A percentile compares a stretch with the other conserved stretches of the same genome.
Evolutionary conservation across 2,329 filamentous ascomycete species (phyloP).

Genomic region (Calcarisporium arbuscula): DNA sequence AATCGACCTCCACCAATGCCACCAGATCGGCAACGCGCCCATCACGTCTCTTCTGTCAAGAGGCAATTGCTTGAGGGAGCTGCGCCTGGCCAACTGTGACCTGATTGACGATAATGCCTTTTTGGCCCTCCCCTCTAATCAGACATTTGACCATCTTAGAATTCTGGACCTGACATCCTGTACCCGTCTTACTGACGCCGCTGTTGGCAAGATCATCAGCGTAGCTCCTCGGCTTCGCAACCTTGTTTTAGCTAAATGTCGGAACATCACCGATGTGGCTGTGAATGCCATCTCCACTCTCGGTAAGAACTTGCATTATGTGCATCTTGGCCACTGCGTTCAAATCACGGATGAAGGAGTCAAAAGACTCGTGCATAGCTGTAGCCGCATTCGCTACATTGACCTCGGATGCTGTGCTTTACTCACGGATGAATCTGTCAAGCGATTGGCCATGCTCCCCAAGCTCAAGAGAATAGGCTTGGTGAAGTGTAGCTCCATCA

Average conservation of each 20-base stretch:
- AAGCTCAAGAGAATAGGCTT: constrained; percentile 92
- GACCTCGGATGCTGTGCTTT: constrained; percentile 92
- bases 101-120: constrained; percentile 86
- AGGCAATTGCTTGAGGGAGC: constrained; percentile 78
- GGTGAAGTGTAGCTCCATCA: constrained; percentile 89
- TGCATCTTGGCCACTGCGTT: constrained; percentile 89
- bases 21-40: constrained; percentile 72
- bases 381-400: constrained; percentile 94
- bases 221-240: constrained; percentile 85
- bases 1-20: constrained; percentile 88
- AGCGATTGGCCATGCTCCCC: constrained; percentile 74
- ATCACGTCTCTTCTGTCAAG: constrained; percentile 74
- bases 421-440: constrained; percentile 82
- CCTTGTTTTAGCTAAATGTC: constrained; percentile 89
- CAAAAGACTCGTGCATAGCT: constrained; percentile 72
- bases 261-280: constrained; percentile 82
- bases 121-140: constrained; percentile 62
- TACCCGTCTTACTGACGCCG: constrained; percentile 73
- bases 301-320: constrained; percentile 93
- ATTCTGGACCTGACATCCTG: constrained; percentile 94
- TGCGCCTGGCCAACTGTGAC: constrained; percentile 79
- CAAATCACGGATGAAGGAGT: constrained; percentile 89
- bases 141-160: constrained; percentile 76
- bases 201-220: constrained; percentile 81
- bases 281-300: constrained; percentile 82